Evolutionary conservation across 2,329 filamentous ascomycete species (phyloP).

Genomic region (Aphanocladium album): DNA sequence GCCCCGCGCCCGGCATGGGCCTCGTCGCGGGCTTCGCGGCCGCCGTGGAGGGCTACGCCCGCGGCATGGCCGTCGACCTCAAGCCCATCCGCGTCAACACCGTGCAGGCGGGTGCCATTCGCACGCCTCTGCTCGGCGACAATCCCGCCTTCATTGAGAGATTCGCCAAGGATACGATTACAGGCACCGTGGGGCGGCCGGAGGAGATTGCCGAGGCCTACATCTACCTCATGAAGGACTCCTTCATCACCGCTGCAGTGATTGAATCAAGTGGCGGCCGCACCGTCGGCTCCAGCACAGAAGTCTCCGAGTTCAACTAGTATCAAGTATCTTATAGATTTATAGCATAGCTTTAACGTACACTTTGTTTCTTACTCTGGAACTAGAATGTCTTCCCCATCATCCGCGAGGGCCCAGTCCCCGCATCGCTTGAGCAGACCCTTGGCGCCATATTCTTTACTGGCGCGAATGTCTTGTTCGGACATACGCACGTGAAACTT

Average conservation of each 20-base stretch:
- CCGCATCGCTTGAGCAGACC: slow-evolving; percentile 18
- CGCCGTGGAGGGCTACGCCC: slow-evolving; percentile 47
- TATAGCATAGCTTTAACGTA: neutral
- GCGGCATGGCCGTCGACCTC: slow-evolving; percentile 57
- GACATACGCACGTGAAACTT: slow-evolving; percentile 17
- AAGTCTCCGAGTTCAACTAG: slow-evolving; percentile 1
- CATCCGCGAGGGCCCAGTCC: slow-evolving; percentile 15
- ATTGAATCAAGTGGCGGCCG: slow-evolving; percentile 23
- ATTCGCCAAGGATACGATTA: slow-evolving; percentile 17
- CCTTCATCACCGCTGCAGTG: slow-evolving; percentile 30
- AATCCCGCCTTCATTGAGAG: slow-evolving; percentile 11
- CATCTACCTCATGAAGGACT: slow-evolving; percentile 39
- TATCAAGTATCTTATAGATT: neutral
- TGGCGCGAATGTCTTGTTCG: slow-evolving; percentile 7
- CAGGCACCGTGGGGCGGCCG: slow-evolving; percentile 24
- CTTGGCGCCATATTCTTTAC: slow-evolving; percentile 17
- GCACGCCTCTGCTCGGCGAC: slow-evolving; percentile 36
- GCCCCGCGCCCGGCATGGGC: slow-evolving; percentile 47
- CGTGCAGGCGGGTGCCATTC: slow-evolving; percentile 50
- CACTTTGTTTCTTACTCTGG: neutral
- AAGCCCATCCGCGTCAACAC: slow-evolving; percentile 59
- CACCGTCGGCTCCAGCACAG: slow-evolving; percentile 19
- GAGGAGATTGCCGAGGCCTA: slow-evolving; percentile 41
- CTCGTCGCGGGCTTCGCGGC: slow-evolving; percentile 44
- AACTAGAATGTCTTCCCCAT: neutral